Evolutionary conservation across 2,329 filamentous ascomycete species (phyloP), one percentile per base, ranked within the genome.

Genomic region (Aspergillus alliaceus): DNA sequence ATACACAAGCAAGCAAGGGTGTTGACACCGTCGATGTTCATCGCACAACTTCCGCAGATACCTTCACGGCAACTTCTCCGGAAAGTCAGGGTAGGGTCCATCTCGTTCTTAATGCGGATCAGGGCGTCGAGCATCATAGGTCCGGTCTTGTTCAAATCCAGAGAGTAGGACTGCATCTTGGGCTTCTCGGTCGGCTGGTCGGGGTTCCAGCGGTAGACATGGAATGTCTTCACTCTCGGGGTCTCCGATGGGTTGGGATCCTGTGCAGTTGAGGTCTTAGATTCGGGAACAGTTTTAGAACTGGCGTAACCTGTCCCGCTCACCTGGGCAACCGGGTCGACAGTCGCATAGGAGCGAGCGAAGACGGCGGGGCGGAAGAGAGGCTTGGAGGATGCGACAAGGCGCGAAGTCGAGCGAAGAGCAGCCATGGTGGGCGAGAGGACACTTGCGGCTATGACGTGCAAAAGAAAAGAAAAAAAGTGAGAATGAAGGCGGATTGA

Each of bases 1-100:
- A 69, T 90, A 96, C 95, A 99, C 74, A 99, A 82, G 80, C 95
- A 99, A 67, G 95, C 95, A 70, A 99, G 81, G 57, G 95, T 99
- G 83, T 99, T 99, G 72, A 96, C 90, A 76, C 95, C 95, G 77
- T 98, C 96, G 76, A 99, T 98, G 84, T 99, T 99, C 95, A 99
- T 99, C 66, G 95, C 95, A 76, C 95, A 99, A 78, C 91, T 96
- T 66, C 95, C 95, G 75, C 95, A 99, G 72, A 99, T 99, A 68
- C 95, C 95, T 85, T 99, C 95, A 80, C 95, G 85, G 82, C 95
- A 99, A 78, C 90, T 96, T 77, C 95, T 82, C 75, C 95, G 86
- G 84, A 99, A 99, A 54, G 95, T 98, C 71, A 99, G 80, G 46
- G 95, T 98, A 51, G 95, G 92, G 78, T 99, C 95, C 63, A 96